phyloP scores from a whole-genome alignment of 2,329 filamentous ascomycete species.

The Diplodia sapinea region DNA sequence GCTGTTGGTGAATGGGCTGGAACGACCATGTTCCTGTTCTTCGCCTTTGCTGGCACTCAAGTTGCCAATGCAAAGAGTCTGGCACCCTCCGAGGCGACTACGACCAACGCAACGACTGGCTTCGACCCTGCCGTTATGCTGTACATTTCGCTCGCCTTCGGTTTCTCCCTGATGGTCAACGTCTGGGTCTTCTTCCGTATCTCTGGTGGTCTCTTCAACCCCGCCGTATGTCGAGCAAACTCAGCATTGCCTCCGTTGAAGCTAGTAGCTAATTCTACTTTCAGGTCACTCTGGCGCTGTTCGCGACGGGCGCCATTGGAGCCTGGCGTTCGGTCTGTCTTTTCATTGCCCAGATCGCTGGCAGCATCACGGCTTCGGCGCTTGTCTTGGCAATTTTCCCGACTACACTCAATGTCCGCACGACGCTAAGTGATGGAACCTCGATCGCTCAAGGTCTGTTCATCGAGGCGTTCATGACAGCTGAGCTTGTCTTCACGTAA shows the following conservation, averaged over 20 bases:
- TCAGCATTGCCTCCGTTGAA: slow-evolving; percentile 36
- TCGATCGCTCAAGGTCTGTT: slow-evolving; percentile 46
- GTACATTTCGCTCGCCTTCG: slow-evolving; percentile 47
- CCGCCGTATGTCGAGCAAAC: slow-evolving; percentile 46
- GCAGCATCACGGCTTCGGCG: slow-evolving; percentile 33
- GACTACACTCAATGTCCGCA: slow-evolving; percentile 42
- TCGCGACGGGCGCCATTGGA: slow-evolving; percentile 43
- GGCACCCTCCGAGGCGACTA: slow-evolving; percentile 45
- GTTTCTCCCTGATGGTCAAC: slow-evolving; percentile 50
- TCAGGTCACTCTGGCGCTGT: slow-evolving; percentile 48
- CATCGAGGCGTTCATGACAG: slow-evolving; percentile 49
- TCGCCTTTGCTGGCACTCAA: slow-evolving; percentile 49
- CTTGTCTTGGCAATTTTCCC: slow-evolving; percentile 43
- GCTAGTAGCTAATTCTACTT: neutral
- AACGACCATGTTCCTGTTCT: slow-evolving; percentile 32
- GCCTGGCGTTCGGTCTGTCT: slow-evolving; percentile 40
- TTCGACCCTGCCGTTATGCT: slow-evolving; percentile 53
- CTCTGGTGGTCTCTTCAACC: slow-evolving; percentile 49
- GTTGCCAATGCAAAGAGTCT: slow-evolving; percentile 53
- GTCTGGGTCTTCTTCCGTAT: slow-evolving; percentile 51
- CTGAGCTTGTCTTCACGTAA: slow-evolving; percentile 48
- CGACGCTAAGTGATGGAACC: slow-evolving; percentile 44
- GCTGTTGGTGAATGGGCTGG: slow-evolving; percentile 30
- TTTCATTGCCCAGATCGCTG: slow-evolving; percentile 45
- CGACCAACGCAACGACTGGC: slow-evolving; percentile 52